Evolutionary conservation across 1,139 yeast genomes (phyloP).

Genomic region (Suhomyces ambrosiae): DNA sequence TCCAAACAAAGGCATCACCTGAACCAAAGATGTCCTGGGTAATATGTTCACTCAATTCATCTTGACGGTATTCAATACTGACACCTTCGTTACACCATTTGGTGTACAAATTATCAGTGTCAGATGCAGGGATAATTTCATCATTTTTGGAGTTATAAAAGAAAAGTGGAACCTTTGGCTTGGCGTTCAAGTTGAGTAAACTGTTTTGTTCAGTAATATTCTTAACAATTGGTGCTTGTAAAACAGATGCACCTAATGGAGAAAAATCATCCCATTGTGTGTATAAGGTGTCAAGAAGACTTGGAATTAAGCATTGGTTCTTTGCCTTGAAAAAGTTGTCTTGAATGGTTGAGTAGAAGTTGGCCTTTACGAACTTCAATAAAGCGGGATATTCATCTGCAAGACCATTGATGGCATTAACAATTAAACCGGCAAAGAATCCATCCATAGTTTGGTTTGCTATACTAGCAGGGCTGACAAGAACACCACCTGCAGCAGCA

Average conservation of each 20-base stretch:
- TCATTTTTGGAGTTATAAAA: constrained; percentile 23
- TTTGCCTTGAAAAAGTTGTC: not conserved
- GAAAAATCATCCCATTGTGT: constrained; percentile 1
- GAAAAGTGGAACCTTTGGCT: constrained; percentile 25
- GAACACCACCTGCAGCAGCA: constrained; percentile 7
- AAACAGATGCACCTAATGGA: not conserved
- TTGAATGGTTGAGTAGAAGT: not conserved
- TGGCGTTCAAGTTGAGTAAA: constrained; percentile 4
- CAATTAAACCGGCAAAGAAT: constrained; percentile 29
- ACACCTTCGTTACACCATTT: constrained; percentile 20
- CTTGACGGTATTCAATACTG: constrained; percentile 19
- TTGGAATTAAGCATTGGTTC: constrained; percentile 1
- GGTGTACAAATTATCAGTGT: constrained; percentile 15
- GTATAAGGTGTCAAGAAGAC: not conserved
- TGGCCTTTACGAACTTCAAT: constrained; percentile 6
- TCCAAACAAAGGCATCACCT: constrained; percentile 20
- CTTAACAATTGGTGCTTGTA: not conserved
- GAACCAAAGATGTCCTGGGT: constrained; percentile 19
- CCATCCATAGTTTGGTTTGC: not conserved
- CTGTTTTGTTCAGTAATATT: constrained; percentile 1
- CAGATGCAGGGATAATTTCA: constrained; percentile 21
- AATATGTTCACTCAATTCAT: constrained; percentile 19
- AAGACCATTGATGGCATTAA: constrained; percentile 30
- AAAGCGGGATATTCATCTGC: constrained; percentile 28
- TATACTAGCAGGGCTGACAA: not conserved